Percentiles rank a stretch among this genome's conserved stretches.
Conservation (phyloP, 169 alveolate species). For the Babesia ovis region DNA sequence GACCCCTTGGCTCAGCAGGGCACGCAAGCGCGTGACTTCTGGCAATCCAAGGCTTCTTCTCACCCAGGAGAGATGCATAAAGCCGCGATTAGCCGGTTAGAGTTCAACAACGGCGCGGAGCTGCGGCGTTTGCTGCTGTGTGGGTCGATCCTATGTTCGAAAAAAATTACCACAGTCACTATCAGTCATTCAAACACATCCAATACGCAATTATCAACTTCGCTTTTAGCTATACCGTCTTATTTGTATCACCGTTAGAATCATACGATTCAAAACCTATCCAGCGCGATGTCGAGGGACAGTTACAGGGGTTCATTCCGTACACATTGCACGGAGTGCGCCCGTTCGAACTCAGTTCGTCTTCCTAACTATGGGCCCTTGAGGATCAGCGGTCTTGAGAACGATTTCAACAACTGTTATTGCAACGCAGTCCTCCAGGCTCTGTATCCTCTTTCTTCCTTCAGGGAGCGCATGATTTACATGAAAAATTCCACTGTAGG, state of each 20-base stretch:
- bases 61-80: conserved; percentile 6
- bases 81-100: no score
- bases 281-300: not conserved
- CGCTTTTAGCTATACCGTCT: no score
- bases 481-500: conserved; percentile 30
- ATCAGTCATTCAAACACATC: no score
- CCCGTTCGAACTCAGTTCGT: not conserved
- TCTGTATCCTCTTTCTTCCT: conserved; percentile 19
- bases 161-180: no score
- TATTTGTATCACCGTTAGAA: no score
- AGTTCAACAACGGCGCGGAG: no score
- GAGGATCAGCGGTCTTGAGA: conserved; percentile 42
- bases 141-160: no score
- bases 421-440: conserved; percentile 65
- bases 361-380: not conserved
- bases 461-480: conserved; percentile 35
- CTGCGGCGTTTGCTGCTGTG: no score
- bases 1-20: conserved; percentile 16
- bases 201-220: no score
- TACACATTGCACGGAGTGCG: not conserved
- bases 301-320: not conserved
- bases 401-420: conserved; percentile 57
- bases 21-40: conserved; percentile 16
- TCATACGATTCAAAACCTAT: no score
- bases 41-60: not conserved